phyloP scores from a whole-genome alignment of 2,329 filamentous ascomycete genomes.

The Ceratocystis cacaofunesta region DNA sequence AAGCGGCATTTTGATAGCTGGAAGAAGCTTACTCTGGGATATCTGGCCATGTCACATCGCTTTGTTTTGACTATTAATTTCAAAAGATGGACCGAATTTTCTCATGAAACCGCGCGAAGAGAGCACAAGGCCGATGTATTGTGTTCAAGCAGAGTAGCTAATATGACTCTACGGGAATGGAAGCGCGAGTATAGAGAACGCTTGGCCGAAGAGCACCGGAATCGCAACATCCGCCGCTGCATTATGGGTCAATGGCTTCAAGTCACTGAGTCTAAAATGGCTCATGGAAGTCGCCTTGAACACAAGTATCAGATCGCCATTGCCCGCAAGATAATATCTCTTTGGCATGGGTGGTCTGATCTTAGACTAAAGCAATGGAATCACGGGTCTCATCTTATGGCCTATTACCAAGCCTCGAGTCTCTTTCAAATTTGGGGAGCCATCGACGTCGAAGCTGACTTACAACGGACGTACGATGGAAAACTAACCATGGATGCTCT shows the following conservation, averaged over 20 bases:
- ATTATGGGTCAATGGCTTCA: constrained; percentile 16
- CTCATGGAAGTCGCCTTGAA: constrained; percentile 5
- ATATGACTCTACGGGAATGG: constrained; percentile 14
- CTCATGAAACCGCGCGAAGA: constrained; percentile 6
- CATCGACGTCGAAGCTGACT: neutral
- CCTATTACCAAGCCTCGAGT: neutral
- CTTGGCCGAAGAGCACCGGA: constrained; percentile 8
- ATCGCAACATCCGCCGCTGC: constrained; percentile 12
- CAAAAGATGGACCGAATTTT: constrained; percentile 16
- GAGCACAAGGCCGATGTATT: constrained; percentile 13
- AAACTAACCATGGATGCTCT: constrained; percentile 7
- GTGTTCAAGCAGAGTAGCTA: constrained; percentile 13
- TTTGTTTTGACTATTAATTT: constrained; percentile 13
- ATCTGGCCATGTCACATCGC: constrained; percentile 10
- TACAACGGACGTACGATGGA: constrained; percentile 7
- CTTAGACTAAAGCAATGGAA: neutral
- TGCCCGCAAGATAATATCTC: neutral
- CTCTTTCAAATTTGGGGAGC: constrained; percentile 1
- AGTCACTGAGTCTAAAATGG: constrained; percentile 4
- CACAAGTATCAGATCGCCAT: constrained; percentile 3
- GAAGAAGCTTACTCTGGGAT: constrained; percentile 17
- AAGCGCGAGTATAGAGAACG: constrained; percentile 11
- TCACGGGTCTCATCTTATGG: constrained; percentile 1
- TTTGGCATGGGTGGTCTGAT: constrained; percentile 10
- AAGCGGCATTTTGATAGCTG: constrained; percentile 26